Evolutionary conservation across 169 alveolate genomes (phyloP), one percentile per base, ranked within the genome.

Genomic region (Cryptosporidium felis): DNA sequence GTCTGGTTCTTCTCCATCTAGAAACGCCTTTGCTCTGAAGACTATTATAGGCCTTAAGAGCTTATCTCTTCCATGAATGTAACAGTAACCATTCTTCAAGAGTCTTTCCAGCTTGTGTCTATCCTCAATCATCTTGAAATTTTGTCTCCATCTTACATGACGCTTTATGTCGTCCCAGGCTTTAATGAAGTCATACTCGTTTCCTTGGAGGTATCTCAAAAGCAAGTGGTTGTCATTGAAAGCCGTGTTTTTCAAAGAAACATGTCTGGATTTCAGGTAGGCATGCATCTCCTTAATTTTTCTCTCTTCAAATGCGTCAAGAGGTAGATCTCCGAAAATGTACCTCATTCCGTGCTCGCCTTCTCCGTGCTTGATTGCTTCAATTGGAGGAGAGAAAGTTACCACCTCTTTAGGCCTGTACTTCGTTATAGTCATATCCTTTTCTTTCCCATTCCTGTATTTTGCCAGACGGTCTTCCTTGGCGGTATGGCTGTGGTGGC

Each of bases 201-300:
- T 90, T 21, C 93, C 93, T 56, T 90, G 93, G 26, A 88, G 88
- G 47, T 88, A 90, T 14, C 93, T 88, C 26, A 90, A 49, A 5
- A 88, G 26, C 36, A 80, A 80, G 53, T 80, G 80, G 61, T 80
- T 90, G 38, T 89, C 90, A 40, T 80, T 62, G 62, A 90, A 90
- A 10, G 89, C 89, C 14, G 93, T 89, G 28, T 63, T 74, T n/a
- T 44, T 67, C 46, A 67, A 45, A n/a, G 89, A 66, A 14, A 51
- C 82, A 44, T 85, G 80, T 36, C 88, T 81, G 16, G 40, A 18
- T 26, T 61, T 82, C 62, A 90, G 60, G 42, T 67, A 80, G 66
- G 60, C 80, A 53, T 80, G 60, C 80, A 90, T 80, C 42, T 82
- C 88, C 44, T 18, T 61, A 5, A 81, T 80, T 21, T 85, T 89